These are phyloP conservation scores for Fusarium aywerte DNA, from an alignment of 2,329 filamentous ascomycete species.

Conservation along the genomic window DNA sequence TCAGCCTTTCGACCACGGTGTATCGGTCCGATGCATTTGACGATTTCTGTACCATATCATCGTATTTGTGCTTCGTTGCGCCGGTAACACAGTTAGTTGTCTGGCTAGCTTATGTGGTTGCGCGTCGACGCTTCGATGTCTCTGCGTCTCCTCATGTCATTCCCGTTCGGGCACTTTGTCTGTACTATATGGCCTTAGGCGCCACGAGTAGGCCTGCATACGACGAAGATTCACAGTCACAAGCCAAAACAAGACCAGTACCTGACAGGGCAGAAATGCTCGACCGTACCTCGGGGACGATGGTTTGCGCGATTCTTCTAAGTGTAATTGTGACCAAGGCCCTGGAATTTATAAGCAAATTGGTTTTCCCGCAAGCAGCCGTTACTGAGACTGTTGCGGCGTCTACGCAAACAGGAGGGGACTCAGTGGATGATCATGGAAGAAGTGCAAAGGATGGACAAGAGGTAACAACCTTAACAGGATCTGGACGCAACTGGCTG, in stretches of 20 bases:
- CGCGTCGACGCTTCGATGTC: neutral
- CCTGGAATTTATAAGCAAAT: neutral
- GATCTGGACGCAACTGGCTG: fast-evolving
- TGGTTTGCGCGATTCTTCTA: neutral
- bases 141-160: neutral
- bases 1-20: neutral
- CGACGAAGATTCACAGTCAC: neutral
- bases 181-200: neutral
- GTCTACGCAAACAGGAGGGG: neutral
- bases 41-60: neutral
- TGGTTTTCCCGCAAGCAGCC: fast-evolving
- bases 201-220: fast-evolving
- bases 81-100: neutral
- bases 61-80: fast-evolving
- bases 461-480: neutral
- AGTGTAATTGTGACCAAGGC: neutral
- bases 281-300: neutral
- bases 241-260: neutral
- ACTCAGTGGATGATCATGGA: neutral
- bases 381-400: no score
- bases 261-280: neutral
- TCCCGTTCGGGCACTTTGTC: neutral
- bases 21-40: fast-evolving
- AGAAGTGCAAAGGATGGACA: fast-evolving
- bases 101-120: neutral